Base-by-base conservation (phyloP, 2,329 filamentous ascomycete genomes). In the Fusarium sp. region DNA sequence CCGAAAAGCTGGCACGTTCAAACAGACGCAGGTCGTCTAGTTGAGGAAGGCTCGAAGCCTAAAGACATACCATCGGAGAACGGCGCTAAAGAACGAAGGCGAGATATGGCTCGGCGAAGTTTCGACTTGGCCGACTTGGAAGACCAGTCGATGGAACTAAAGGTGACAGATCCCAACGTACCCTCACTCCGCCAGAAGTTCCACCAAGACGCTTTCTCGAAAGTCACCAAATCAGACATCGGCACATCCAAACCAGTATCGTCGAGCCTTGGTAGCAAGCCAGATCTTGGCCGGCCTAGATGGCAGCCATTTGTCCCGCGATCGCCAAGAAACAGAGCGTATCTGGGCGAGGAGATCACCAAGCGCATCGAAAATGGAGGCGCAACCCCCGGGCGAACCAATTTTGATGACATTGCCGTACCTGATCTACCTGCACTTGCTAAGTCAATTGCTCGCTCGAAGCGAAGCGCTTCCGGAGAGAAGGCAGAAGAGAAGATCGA, bases 261-360 rank as follows among this genome's bases (percentile, higher is more conserved):
- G 7, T 67, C 60, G 38, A 63, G 62, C 9, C 51, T 75, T n/a
- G 62, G 49, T 26, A 68, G 74, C 24, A 76, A 72, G 56, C 72
- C 72, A 22, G 74, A 68, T 39, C 67, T 79, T 33, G 79, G 77
- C 28, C 75, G 75, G 68, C 77, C 79, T 73, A 80, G 72, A 59
- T 82, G 81, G 80, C 79, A 80, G 64, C 80, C 79, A 20, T 82
- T 81, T 39, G 78, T 82, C 36, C 80, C 81, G n/a, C 75, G 80
- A 58, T 79, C 80, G 7, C 80, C 81, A 11, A 76, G 79, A 48
- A 81, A 81, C 52, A 76, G 79, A 45, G 77, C 72, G 17, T 79
- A 80, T 61, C 75, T 81, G 45, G 74, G 78, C 40, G 69, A 82
- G 15, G 76, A 78, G 24, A 58, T 77, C 14, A 72, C 76, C 28